Evolutionary conservation across 768 basidiomycete genomes (phyloP).

Genomic region (Baorangia bicolor): DNA sequence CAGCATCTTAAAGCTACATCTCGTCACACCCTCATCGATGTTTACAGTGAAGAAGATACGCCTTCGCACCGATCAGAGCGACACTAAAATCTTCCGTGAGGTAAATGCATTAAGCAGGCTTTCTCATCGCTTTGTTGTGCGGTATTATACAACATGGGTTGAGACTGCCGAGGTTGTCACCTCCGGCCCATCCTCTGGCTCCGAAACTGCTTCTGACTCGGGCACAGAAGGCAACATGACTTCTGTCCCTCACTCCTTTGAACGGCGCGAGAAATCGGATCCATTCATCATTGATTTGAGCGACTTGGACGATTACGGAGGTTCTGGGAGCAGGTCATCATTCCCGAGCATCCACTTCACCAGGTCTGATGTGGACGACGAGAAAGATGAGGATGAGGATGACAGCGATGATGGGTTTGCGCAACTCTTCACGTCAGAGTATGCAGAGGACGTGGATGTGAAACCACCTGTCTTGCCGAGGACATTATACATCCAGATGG

Average conservation of each 20-base stretch:
- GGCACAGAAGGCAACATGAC: constrained; percentile 50
- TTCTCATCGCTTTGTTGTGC: constrained; percentile 86
- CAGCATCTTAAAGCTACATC: neutral
- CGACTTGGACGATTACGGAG: constrained; percentile 59
- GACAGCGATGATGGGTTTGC: constrained; percentile 42
- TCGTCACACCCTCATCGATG: neutral
- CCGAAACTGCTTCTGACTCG: constrained; percentile 37
- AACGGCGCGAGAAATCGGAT: constrained; percentile 46
- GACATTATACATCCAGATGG: constrained; percentile 95
- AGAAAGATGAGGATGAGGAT: constrained; percentile 44
- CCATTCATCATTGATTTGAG: constrained; percentile 65
- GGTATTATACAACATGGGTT: constrained; percentile 92
- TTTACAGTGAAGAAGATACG: constrained; percentile 83
- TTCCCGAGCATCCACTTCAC: constrained; percentile 90
- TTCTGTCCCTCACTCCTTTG: constrained; percentile 48
- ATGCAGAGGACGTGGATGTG: constrained; percentile 32
- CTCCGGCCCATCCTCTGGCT: constrained; percentile 47
- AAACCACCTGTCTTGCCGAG: constrained; percentile 37
- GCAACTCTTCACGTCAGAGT: constrained; percentile 37
- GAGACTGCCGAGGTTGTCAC: constrained; percentile 60
- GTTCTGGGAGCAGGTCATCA: constrained; percentile 48
- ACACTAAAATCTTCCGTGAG: constrained; percentile 87
- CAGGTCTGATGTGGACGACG: constrained; percentile 39
- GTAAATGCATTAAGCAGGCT: constrained; percentile 86
- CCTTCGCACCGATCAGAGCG: constrained; percentile 72